Percentiles rank a stretch among this genome's conserved stretches.
Conservation (phyloP, 2,329 filamentous ascomycete species). For the Dendryphion nanum region DNA sequence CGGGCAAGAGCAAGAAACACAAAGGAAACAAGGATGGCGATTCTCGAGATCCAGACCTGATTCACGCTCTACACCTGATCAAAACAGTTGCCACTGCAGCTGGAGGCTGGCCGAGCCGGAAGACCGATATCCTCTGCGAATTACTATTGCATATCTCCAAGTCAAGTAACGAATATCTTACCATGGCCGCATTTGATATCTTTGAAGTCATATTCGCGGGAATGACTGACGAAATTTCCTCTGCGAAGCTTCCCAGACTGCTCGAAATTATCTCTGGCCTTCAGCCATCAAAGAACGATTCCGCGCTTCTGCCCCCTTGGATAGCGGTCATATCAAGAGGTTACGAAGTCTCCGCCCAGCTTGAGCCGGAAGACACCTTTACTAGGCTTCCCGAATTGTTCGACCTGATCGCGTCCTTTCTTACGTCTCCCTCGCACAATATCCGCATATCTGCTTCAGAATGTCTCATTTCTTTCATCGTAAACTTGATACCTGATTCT, state of each 20-base stretch:
- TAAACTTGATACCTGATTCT: slow-evolving; percentile 80
- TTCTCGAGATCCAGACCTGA: slow-evolving; percentile 75
- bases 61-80: slow-evolving; percentile 88
- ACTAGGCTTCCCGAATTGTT: slow-evolving; percentile 86
- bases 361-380: slow-evolving; percentile 88
- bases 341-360: slow-evolving; percentile 88
- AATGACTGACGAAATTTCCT: slow-evolving; percentile 83
- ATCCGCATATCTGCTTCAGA: slow-evolving; percentile 93
- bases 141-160: slow-evolving; percentile 83
- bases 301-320: slow-evolving; percentile 92
- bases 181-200: slow-evolving; percentile 93
- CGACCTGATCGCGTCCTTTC: slow-evolving; percentile 72
- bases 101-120: slow-evolving; percentile 93
- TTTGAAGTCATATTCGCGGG: slow-evolving; percentile 96
- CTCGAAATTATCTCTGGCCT: slow-evolving; percentile 90
- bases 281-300: slow-evolving; percentile 88
- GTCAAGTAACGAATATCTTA: slow-evolving; percentile 91
- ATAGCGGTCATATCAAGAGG: slow-evolving; percentile 92
- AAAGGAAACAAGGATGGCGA: slow-evolving; percentile 51
- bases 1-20: slow-evolving; percentile 68
- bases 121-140: slow-evolving; percentile 90
- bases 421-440: slow-evolving; percentile 85
- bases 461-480: slow-evolving; percentile 88
- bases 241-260: slow-evolving; percentile 82
- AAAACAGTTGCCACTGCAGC: slow-evolving; percentile 85